Percentiles rank a stretch among this genome's conserved stretches.
Evolutionary conservation across 192 early-diverging fungal genomes (phyloP).

Genomic region (Paraglomus brasilianum): DNA sequence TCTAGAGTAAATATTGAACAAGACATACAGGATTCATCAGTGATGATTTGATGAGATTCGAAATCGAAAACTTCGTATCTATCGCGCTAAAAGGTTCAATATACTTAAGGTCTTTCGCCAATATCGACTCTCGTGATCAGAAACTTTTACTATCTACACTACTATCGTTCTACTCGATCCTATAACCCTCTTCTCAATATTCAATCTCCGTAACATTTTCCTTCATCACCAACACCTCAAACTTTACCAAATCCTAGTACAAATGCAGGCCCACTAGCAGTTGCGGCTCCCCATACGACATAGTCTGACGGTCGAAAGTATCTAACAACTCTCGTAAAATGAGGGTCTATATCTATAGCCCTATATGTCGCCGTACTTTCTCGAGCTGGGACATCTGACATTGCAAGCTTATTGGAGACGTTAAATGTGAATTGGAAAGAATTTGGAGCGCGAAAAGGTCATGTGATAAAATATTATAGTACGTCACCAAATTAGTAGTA

Average conservation of each 20-base stretch:
- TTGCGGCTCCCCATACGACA: conserved; percentile 58
- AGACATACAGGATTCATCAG: not conserved
- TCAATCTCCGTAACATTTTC: not conserved
- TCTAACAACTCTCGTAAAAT: conserved; percentile 82
- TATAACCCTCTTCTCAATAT: not conserved
- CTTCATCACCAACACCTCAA: not conserved
- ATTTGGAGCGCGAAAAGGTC: no score
- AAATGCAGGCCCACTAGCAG: conserved; percentile 70
- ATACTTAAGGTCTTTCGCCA: conserved; percentile 40
- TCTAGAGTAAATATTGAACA: conserved; percentile 48
- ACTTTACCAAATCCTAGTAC: conserved; percentile 73
- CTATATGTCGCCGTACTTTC: conserved; percentile 65
- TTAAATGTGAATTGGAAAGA: no score
- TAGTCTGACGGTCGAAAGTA: conserved; percentile 89
- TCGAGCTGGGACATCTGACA: conserved; percentile 37
- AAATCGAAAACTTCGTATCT: no score
- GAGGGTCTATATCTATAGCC: conserved; percentile 89
- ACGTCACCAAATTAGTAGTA: no score
- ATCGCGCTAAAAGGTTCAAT: not conserved
- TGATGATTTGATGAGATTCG: not conserved
- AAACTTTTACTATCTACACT: conserved; percentile 25
- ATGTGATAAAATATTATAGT: no score
- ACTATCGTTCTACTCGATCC: no score
- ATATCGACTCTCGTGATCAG: conserved; percentile 69
- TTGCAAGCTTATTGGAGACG: no score